phyloP scores from a whole-genome alignment of 2,329 filamentous ascomycete genomes.

The Xylariales sp. region DNA sequence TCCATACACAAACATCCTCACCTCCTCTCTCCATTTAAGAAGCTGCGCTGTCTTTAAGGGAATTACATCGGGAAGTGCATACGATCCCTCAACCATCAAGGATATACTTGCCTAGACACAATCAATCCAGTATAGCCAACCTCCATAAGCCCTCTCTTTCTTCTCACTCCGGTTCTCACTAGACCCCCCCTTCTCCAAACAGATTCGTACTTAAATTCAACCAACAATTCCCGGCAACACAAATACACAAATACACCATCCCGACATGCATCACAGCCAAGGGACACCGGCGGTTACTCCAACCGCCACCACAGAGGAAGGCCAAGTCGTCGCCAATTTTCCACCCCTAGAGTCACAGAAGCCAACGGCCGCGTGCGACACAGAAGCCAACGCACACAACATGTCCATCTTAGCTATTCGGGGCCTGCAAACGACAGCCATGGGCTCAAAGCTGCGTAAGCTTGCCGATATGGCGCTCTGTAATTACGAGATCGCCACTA shows the following conservation, averaged over 20 bases:
- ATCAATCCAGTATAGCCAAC: neutral
- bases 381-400: constrained; percentile 22
- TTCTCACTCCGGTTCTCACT: neutral
- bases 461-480: constrained; percentile 15
- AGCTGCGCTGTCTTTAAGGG: no score
- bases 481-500: constrained; percentile 11
- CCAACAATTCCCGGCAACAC: neutral
- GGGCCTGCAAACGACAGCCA: constrained; percentile 35
- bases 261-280: constrained; percentile 2
- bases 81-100: neutral
- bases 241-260: neutral
- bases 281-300: neutral
- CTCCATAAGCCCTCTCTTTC: neutral
- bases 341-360: neutral
- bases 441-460: constrained; percentile 17
- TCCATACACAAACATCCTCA: no score
- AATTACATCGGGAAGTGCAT: no score
- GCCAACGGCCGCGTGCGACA: neutral
- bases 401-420: constrained; percentile 32
- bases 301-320: neutral
- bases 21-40: no score
- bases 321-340: neutral
- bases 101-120: neutral
- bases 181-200: no score
- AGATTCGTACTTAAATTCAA: neutral